A percentile compares a stretch with the other conserved stretches of the same genome.
phyloP scores from a whole-genome alignment of 2,329 filamentous ascomycete genomes.

The Pyrenophora tritici-repentis region DNA sequence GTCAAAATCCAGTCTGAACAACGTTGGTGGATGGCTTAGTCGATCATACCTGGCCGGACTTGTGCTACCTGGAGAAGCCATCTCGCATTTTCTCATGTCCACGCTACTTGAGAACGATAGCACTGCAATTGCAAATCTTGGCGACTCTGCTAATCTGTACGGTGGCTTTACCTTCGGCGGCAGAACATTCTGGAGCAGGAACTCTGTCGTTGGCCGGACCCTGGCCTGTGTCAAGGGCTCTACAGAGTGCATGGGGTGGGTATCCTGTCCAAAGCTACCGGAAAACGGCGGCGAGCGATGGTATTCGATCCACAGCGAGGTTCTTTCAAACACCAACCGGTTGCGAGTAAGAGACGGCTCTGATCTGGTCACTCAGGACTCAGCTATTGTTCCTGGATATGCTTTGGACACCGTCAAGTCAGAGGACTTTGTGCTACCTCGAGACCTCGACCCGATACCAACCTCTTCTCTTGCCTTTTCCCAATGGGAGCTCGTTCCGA shows the following conservation, averaged over 20 bases:
- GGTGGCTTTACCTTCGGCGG: constrained; percentile 59
- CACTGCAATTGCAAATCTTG: constrained; percentile 54
- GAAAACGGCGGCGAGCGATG: constrained; percentile 53
- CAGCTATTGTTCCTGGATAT: constrained; percentile 41
- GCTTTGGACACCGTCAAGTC: constrained; percentile 24
- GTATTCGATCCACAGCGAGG: constrained; percentile 53
- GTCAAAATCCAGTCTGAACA: constrained; percentile 21
- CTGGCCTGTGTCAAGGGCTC: constrained; percentile 53
- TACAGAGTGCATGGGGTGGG: constrained; percentile 62
- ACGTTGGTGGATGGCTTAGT: constrained; percentile 60
- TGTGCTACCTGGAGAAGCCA: constrained; percentile 58
- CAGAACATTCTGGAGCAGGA: constrained; percentile 63
- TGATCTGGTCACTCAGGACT: constrained; percentile 42
- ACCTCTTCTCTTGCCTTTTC: constrained; percentile 26
- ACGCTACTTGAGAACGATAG: constrained; percentile 61
- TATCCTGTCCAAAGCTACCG: constrained; percentile 51
- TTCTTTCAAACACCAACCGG: constrained; percentile 38
- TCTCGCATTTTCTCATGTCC: constrained; percentile 50
- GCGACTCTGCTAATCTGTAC: constrained; percentile 58
- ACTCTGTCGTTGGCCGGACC: constrained; percentile 59
- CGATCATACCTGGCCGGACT: constrained; percentile 61
- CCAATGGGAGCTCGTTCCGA: constrained; percentile 35
- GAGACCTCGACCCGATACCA: constrained; percentile 34
- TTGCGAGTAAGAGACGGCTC: constrained; percentile 45
- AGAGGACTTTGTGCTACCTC: constrained; percentile 47